These are phyloP conservation scores for Plantago coronopus DNA, from an alignment of 305 asterid genomes.

Conservation along the genomic window DNA sequence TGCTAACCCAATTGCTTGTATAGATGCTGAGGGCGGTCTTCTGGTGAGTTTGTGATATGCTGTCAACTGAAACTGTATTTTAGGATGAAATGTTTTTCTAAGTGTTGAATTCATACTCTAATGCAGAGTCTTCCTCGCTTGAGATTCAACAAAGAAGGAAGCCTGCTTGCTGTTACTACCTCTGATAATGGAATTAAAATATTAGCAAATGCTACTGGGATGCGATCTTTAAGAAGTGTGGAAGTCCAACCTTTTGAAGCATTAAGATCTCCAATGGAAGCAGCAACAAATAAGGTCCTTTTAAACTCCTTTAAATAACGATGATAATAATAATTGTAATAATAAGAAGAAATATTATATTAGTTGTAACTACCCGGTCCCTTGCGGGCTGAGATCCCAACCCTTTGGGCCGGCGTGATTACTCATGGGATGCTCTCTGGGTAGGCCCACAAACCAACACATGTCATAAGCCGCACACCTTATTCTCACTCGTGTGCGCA, in stretches of 20 bases:
- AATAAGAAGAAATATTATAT: no score
- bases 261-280: slow-evolving; percentile 74
- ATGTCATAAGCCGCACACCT: no score
- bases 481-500: no score
- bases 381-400: no score
- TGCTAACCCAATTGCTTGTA: slow-evolving; percentile 39
- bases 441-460: no score
- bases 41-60: slow-evolving; percentile 41
- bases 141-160: slow-evolving; percentile 94
- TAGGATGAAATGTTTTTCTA: background rate
- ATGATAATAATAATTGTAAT: no score
- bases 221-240: slow-evolving; percentile 69
- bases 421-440: no score
- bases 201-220: slow-evolving; percentile 78
- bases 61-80: slow-evolving; percentile 15
- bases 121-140: slow-evolving; percentile 82
- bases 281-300: slow-evolving; percentile 71
- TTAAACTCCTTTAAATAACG: slow-evolving; percentile 16
- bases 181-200: slow-evolving; percentile 90
- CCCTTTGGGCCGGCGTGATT: no score
- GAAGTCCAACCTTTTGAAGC: slow-evolving; percentile 83
- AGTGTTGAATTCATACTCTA: slow-evolving; percentile 23
- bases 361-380: no score
- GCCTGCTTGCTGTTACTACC: slow-evolving; percentile 88
- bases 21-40: slow-evolving; percentile 78